These are phyloP conservation scores for Syzygium malaccense DNA, from an alignment of 441 rosid species.

Conservation along the genomic window DNA sequence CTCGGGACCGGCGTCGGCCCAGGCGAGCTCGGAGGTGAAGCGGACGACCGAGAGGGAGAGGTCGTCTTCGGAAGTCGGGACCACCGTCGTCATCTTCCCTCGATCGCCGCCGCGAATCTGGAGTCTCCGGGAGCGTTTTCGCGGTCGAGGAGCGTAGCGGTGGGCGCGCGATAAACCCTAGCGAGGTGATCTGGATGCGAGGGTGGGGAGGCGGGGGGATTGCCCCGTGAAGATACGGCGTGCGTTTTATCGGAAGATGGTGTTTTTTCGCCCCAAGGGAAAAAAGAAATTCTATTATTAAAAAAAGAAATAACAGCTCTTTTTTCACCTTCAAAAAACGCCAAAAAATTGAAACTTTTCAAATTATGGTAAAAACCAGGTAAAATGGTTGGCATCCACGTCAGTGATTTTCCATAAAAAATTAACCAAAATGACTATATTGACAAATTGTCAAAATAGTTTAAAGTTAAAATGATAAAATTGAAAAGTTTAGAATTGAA, in stretches of 20 bases:
- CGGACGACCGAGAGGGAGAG: slow-evolving; percentile 87
- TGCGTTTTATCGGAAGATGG: neutral
- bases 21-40: slow-evolving; percentile 85
- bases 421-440: too few relatives aligned
- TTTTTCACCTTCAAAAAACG: neutral
- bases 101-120: neutral
- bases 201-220: neutral
- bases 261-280: neutral
- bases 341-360: neutral
- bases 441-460: too few relatives aligned
- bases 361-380: neutral
- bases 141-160: neutral
- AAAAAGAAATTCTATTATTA: neutral
- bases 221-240: neutral
- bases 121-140: neutral
- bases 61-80: slow-evolving; percentile 95
- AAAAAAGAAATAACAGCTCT: neutral
- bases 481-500: too few relatives aligned
- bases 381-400: too few relatives aligned
- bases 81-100: slow-evolving; percentile 62
- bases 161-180: neutral
- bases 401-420: too few relatives aligned
- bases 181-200: neutral
- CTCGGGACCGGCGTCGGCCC: slow-evolving; percentile 99
- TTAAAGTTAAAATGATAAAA: too few relatives aligned